phyloP scores from a whole-genome alignment of 345 rosid species.

The Lumnitzera littorea region DNA sequence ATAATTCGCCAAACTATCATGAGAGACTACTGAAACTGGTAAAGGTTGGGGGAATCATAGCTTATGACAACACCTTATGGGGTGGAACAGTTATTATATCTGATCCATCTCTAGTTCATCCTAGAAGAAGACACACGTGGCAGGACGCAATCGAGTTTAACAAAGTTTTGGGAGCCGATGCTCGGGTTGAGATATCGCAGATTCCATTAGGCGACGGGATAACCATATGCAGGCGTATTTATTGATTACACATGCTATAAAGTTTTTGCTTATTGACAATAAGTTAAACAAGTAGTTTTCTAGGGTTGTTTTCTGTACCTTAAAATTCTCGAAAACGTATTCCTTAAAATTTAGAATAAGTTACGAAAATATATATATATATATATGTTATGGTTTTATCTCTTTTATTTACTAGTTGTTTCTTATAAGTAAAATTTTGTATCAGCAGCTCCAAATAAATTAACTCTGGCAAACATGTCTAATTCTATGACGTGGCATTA shows the following conservation, averaged over 20 bases:
- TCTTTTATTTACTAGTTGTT: too few species aligned
- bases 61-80: constrained; percentile 35
- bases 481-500: too few species aligned
- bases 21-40: constrained; percentile 28
- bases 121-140: constrained; percentile 9
- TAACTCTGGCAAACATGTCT: too few species aligned
- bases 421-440: too few species aligned
- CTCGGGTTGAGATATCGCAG: constrained; percentile 42
- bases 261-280: too few species aligned
- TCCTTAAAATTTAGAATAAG: too few species aligned
- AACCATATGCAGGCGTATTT: constrained; percentile 36
- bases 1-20: constrained; percentile 23
- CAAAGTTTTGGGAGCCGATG: constrained; percentile 39
- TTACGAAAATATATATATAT: too few species aligned
- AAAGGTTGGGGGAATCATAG: constrained; percentile 29
- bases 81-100: constrained; percentile 21
- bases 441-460: too few species aligned
- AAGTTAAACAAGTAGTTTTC: too few species aligned
- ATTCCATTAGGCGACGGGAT: constrained; percentile 56
- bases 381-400: too few species aligned
- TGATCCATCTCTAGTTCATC: constrained; percentile 4
- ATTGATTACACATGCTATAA: neutral
- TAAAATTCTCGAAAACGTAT: too few species aligned
- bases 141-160: constrained; percentile 25
- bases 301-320: too few species aligned